Evolutionary conservation across 208 protist genomes (phyloP).

Genomic region (Leishmania tarentolae): DNA sequence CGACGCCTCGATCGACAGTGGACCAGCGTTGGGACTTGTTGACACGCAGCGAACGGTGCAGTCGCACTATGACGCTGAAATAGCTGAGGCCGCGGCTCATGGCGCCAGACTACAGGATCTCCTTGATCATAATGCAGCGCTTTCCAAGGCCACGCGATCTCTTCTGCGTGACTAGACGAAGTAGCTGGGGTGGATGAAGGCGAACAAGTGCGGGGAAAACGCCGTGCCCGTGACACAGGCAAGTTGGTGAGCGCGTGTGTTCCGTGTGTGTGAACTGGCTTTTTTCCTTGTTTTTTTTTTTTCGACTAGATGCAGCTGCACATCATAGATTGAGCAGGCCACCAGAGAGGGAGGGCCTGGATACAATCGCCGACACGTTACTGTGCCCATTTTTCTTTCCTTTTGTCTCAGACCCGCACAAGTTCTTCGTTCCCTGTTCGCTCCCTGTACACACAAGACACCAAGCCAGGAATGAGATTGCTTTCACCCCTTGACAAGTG

Average conservation of each 20-base stretch:
- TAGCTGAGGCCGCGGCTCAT: constrained; percentile 17
- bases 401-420: background rate
- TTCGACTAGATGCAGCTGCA: background rate
- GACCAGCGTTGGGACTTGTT: background rate
- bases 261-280: background rate
- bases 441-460: background rate
- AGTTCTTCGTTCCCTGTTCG: background rate
- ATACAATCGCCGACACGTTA: background rate
- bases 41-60: constrained; percentile 7
- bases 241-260: background rate
- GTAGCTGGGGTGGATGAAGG: background rate
- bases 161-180: constrained; percentile 29
- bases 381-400: background rate
- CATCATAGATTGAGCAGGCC: background rate
- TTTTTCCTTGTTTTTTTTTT: background rate
- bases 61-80: constrained; percentile 21
- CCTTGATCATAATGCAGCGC: constrained; percentile 38
- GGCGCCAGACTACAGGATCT: constrained; percentile 33
- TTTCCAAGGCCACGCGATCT: constrained; percentile 40
- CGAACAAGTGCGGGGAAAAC: background rate
- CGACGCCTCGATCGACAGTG: background rate
- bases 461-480: background rate
- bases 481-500: background rate
- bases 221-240: background rate
- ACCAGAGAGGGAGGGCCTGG: background rate